A percentile compares a stretch with the other conserved stretches of the same genome.
Conservation (phyloP, 768 basidiomycete species). For the Clitopilus hobsonii region DNA sequence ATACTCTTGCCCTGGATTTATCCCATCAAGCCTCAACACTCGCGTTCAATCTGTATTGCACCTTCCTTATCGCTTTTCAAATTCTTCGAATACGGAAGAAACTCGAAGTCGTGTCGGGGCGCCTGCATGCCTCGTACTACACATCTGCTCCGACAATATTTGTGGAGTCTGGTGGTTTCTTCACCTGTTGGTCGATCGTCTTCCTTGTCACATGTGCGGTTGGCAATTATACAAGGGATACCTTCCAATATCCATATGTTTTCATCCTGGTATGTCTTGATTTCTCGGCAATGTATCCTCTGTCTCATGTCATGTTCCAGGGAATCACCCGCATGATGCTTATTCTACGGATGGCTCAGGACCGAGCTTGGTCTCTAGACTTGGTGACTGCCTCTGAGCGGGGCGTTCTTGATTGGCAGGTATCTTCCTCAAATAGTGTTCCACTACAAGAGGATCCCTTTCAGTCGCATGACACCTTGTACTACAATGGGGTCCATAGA, state of each 20-base stretch:
- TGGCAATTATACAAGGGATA: conserved; percentile 20
- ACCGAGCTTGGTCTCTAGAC: conserved; percentile 19
- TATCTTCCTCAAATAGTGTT: conserved; percentile 17
- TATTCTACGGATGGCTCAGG: conserved; percentile 16
- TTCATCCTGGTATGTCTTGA: conserved; percentile 24
- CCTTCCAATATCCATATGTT: conserved; percentile 26
- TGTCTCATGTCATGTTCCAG: conserved; percentile 1
- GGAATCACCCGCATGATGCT: conserved; percentile 15
- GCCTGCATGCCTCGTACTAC: conserved; percentile 31
- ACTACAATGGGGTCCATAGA: background rate
- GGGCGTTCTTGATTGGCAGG: conserved; percentile 17
- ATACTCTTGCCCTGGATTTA: conserved; percentile 13
- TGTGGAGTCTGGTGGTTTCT: conserved; percentile 35
- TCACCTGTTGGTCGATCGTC: conserved; percentile 27
- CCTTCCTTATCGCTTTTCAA: conserved; percentile 23
- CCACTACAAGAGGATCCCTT: conserved; percentile 9
- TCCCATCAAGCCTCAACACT: conserved; percentile 23
- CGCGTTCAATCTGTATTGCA: conserved; percentile 26
- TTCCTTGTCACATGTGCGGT: conserved; percentile 21
- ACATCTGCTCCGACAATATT: conserved; percentile 28
- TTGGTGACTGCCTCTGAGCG: conserved; percentile 12
- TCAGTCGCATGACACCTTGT: background rate
- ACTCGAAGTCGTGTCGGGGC: conserved; percentile 28
- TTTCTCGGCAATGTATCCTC: background rate
- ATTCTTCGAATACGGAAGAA: conserved; percentile 26